These are phyloP conservation scores for Eleusine indica DNA, from an alignment of 176 grass and related monocot species.

Conservation along the genomic window DNA sequence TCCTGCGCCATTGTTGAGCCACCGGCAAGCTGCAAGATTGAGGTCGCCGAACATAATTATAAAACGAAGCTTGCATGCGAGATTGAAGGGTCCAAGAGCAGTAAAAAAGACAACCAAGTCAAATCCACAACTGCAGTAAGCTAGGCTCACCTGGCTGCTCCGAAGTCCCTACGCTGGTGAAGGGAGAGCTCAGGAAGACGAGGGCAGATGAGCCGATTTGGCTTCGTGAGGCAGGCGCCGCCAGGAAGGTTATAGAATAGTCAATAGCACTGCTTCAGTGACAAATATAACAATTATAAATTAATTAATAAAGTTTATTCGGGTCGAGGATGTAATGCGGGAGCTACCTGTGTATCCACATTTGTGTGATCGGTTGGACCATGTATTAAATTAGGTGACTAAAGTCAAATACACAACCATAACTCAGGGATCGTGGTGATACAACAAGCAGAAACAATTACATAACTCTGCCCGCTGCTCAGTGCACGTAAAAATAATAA, in stretches of 20 bases:
- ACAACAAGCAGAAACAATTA: not conserved
- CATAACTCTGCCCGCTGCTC: not conserved
- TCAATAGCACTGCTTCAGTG: not conserved
- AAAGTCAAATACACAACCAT: not conserved
- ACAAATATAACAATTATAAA: not conserved
- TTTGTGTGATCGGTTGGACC: not conserved
- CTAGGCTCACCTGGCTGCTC: slow-evolving; percentile 10
- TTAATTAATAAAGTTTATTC: not conserved
- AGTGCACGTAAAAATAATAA: not conserved
- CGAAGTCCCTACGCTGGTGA: not conserved
- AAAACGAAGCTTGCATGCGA: not conserved
- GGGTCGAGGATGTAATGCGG: not conserved
- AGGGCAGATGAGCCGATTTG: slow-evolving; percentile 21
- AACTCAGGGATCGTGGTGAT: not conserved
- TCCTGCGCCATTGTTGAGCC: slow-evolving; percentile 54
- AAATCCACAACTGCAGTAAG: not conserved
- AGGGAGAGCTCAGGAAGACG: not conserved
- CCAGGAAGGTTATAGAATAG: not conserved
- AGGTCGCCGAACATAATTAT: slow-evolving; percentile 29
- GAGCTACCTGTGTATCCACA: not conserved
- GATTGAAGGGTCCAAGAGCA: not conserved
- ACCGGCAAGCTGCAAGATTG: slow-evolving; percentile 8
- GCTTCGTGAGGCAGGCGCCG: slow-evolving; percentile 16
- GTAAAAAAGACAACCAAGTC: not conserved
- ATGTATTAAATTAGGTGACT: not conserved